phyloP scores from a whole-genome alignment of 257 asterid species.

The Plectranthus barbatus region DNA sequence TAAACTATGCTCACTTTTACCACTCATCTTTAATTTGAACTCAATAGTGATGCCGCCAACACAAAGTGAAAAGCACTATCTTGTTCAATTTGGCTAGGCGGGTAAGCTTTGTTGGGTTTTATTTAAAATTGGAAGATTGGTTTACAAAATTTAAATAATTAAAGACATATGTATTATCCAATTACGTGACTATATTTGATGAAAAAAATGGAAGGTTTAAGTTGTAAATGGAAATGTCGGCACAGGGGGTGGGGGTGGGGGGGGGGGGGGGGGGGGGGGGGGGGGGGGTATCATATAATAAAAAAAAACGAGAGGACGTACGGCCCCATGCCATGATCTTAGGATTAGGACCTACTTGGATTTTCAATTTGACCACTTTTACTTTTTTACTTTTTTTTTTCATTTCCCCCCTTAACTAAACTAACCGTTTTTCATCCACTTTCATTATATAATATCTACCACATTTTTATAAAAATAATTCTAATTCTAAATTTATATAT shows the following conservation, averaged over 20 bases:
- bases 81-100: not conserved
- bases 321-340: slow-evolving; percentile 19
- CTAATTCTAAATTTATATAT: too few relatives aligned
- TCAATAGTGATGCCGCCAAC: too few relatives aligned
- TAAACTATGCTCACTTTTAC: not conserved
- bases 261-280: not conserved
- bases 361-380: slow-evolving; percentile 19
- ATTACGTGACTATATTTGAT: not conserved
- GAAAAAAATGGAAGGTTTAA: not conserved
- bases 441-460: too few relatives aligned
- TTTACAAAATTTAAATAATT: too few relatives aligned
- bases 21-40: not conserved
- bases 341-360: slow-evolving; percentile 18
- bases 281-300: not conserved
- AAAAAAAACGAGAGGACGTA: not conserved
- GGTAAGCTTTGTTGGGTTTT: not conserved
- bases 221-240: slow-evolving; percentile 4
- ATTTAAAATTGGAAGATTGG: not conserved
- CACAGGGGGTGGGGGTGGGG: not conserved
- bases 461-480: too few relatives aligned
- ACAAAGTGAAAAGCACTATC: not conserved
- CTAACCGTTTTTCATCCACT: not conserved
- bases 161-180: not conserved
- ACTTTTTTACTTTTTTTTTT: not conserved
- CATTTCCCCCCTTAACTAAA: not conserved